phyloP scores from a whole-genome alignment of 768 basidiomycete genomes.

The Rubroboletus satanas region DNA sequence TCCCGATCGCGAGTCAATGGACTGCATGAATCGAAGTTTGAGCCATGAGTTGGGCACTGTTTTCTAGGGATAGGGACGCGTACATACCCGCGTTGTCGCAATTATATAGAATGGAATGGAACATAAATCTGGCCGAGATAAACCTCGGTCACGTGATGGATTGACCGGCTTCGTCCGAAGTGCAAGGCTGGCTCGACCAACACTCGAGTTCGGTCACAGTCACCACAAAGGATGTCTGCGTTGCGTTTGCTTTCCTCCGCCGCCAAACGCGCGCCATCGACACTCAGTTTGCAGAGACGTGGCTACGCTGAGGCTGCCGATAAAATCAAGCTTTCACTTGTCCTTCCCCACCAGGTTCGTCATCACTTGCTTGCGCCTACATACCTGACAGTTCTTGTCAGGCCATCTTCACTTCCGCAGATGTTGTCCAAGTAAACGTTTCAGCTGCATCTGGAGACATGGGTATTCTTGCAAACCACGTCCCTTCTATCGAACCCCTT shows the following conservation, averaged over 20 bases:
- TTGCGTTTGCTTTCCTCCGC: constrained; percentile 66
- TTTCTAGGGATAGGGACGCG: neutral
- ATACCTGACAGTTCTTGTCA: constrained; percentile 33
- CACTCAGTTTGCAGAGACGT: constrained; percentile 56
- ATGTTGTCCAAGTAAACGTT: constrained; percentile 95
- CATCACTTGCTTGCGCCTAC: neutral
- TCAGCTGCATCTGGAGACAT: constrained; percentile 94
- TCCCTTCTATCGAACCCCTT: constrained; percentile 93
- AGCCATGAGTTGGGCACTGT: constrained; percentile 9
- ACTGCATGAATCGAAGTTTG: constrained; percentile 26
- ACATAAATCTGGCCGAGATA: neutral
- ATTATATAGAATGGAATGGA: neutral
- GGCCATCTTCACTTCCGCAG: constrained; percentile 87
- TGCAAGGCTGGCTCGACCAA: neutral
- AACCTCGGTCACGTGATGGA: constrained; percentile 20
- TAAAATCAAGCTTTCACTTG: constrained; percentile 90
- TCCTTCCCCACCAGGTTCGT: constrained; percentile 91
- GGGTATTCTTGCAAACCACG: constrained; percentile 99
- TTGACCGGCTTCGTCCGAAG: constrained; percentile 30
- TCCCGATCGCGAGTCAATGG: constrained; percentile 31
- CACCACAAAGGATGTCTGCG: constrained; percentile 56
- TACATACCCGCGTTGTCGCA: neutral
- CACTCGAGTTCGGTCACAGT: neutral
- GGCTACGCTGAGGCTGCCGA: constrained; percentile 91
- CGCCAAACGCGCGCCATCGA: constrained; percentile 54